Conservation (phyloP, 805 yeast genomes). For the Sugiyamaella chiloensis region DNA sequence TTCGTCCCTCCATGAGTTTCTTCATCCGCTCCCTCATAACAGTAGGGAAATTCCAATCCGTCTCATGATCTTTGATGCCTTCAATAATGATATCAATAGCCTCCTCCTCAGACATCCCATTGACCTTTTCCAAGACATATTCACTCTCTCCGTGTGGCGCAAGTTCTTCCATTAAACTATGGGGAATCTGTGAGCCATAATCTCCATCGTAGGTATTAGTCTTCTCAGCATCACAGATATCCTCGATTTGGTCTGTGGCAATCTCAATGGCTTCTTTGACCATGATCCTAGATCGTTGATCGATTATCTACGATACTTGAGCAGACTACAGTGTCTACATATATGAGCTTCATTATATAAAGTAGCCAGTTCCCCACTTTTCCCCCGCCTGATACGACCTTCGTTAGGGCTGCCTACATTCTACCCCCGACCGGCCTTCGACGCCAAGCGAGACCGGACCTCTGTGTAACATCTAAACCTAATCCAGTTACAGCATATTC, state of each 20-base stretch:
- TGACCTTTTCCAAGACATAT: conserved; percentile 15
- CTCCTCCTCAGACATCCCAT: conserved; percentile 35
- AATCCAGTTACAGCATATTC: not conserved
- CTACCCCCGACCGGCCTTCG: not conserved
- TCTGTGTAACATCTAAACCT: not conserved
- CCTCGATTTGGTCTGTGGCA: not conserved
- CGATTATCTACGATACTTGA: too few species aligned
- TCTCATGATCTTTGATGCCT: conserved; percentile 38
- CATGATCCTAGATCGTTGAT: not conserved
- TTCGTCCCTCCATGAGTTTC: conserved; percentile 14
- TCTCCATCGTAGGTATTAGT: conserved; percentile 1
- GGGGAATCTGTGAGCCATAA: conserved; percentile 7
- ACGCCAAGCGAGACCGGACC: conserved; percentile 3
- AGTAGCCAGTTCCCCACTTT: conserved; percentile 1
- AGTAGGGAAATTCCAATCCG: conserved; percentile 46
- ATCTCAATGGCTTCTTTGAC: conserved; percentile 3
- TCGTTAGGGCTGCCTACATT: not conserved
- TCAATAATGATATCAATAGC: conserved; percentile 38
- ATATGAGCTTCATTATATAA: too few species aligned
- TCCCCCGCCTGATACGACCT: conserved; percentile 3
- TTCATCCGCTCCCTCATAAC: conserved; percentile 36
- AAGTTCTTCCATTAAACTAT: conserved; percentile 15
- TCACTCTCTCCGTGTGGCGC: conserved; percentile 22
- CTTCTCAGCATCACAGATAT: conserved; percentile 5
- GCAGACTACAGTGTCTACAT: too few species aligned